phyloP scores from a whole-genome alignment of 2,329 filamentous ascomycete species.

The Talaromyces rugulosus region DNA sequence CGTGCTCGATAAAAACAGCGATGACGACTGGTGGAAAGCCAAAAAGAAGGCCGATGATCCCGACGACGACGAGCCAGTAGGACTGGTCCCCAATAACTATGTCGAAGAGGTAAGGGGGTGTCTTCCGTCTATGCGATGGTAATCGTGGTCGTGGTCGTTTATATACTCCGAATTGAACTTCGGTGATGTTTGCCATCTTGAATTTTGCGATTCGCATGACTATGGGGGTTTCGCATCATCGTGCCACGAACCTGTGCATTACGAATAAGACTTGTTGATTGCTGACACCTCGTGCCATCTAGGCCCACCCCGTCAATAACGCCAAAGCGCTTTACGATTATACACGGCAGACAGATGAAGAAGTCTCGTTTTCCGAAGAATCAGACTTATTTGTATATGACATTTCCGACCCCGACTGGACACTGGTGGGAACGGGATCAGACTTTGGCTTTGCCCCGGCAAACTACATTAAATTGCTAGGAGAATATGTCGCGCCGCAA shows the following conservation, averaged over 20 bases:
- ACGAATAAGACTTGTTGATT: background rate
- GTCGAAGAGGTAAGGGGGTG: slow-evolving; percentile 71
- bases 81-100: slow-evolving; percentile 91
- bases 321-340: slow-evolving; percentile 98
- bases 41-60: slow-evolving; percentile 79
- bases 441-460: slow-evolving; percentile 93
- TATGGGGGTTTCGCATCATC: background rate
- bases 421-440: slow-evolving; percentile 75
- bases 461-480: slow-evolving; percentile 83
- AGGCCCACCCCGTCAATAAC: slow-evolving; percentile 63
- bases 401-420: slow-evolving; percentile 91
- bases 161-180: background rate
- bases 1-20: slow-evolving; percentile 73
- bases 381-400: slow-evolving; percentile 80
- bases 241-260: background rate
- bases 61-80: slow-evolving; percentile 86
- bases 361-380: slow-evolving; percentile 92
- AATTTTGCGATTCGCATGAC: background rate
- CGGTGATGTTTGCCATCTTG: background rate
- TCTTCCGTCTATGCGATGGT: background rate
- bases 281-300: slow-evolving; percentile 11
- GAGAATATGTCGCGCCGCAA: slow-evolving; percentile 20
- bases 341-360: slow-evolving; percentile 92
- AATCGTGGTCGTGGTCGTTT: background rate
- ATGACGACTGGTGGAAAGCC: slow-evolving; percentile 91